Evolutionary conservation across 192 early-diverging fungal genomes (phyloP).

Genomic region (Umbelopsis sp.): DNA sequence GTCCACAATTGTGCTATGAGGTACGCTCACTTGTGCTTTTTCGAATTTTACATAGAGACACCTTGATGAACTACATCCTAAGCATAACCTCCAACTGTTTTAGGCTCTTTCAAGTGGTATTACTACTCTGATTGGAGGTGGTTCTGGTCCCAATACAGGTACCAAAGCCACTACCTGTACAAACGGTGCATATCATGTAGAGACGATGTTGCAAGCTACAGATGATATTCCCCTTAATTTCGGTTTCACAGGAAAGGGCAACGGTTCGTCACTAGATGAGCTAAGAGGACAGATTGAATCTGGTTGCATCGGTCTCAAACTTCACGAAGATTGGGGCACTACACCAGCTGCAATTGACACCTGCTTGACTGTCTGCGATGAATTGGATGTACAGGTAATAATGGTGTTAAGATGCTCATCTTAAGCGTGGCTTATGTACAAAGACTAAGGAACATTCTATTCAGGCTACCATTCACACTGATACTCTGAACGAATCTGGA

Average conservation of each 20-base stretch:
- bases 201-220: conserved; percentile 88
- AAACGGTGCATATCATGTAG: conserved; percentile 78
- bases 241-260: conserved; percentile 96
- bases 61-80: conserved; percentile 18
- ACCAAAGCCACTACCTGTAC: conserved; percentile 97
- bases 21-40: conserved; percentile 32
- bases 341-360: conserved; percentile 93
- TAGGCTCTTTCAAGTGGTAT: conserved; percentile 75
- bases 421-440: neutral
- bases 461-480: conserved; percentile 94
- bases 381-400: conserved; percentile 77
- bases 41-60: conserved; percentile 10
- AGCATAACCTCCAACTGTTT: conserved; percentile 27
- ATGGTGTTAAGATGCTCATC: neutral
- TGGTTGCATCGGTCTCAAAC: conserved; percentile 87
- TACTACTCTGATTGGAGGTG: conserved; percentile 87
- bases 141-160: conserved; percentile 95
- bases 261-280: conserved; percentile 64
- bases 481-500: conserved; percentile 96
- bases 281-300: conserved; percentile 84
- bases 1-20: conserved; percentile 86
- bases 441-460: too few relatives aligned
- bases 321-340: conserved; percentile 97
- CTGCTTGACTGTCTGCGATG: conserved; percentile 83
- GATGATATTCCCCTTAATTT: conserved; percentile 91